Base-by-base conservation (phyloP, 371 early-diverging fungal genomes). In the Haplosporangium sp. region DNA sequence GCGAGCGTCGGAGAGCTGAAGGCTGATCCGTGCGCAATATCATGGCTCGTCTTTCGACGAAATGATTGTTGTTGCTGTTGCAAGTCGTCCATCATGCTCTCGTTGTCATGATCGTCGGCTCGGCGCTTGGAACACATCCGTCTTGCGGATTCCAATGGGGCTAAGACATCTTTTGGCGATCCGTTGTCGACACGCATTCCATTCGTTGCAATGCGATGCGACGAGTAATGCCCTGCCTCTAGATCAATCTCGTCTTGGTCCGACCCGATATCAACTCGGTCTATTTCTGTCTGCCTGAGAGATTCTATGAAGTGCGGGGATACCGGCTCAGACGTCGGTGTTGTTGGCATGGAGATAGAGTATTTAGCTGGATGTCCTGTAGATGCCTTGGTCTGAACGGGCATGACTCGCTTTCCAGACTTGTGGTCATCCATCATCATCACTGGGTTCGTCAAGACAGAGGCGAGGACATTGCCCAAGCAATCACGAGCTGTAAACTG, bases 341-440 rank as follows among this genome's bases (percentile, higher is more conserved):
- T 21, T 41, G 36, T 7, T 52, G 41, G 50, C 18, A 9, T 50
- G 43, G 72, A 12, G 11, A 23, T 13, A 29, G 55, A 37, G n/a
- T 21, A 51, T 40, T 40, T 38, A n/a, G 4, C 48, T 81, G 57
- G 13, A 23, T 64, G 23, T 7, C 57, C 62, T 4, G 41, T 23
- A 9, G 63, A 12, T 8, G 58, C 18, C 70, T 55, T 82, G 59
- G 21, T 63, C 62, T 13, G 73, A 57, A 47, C 60, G 56, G 77
- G 80, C 60, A 42, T 52, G 52, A 55, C 59, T 63, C 73, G 56
- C 77, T 94, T 95, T 51, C 88, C 91, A 7, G 95, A 92, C 77
- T 97, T 97, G 85, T 97, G 98, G 80, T 97, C 98, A 73, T 97
- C 98, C 20, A 96, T 97, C 67, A 97, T 96, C 92, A 97, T 91